Base-by-base conservation (phyloP, 2,329 filamentous ascomycete genomes). In the Hymenoscyphus fructigenus region DNA sequence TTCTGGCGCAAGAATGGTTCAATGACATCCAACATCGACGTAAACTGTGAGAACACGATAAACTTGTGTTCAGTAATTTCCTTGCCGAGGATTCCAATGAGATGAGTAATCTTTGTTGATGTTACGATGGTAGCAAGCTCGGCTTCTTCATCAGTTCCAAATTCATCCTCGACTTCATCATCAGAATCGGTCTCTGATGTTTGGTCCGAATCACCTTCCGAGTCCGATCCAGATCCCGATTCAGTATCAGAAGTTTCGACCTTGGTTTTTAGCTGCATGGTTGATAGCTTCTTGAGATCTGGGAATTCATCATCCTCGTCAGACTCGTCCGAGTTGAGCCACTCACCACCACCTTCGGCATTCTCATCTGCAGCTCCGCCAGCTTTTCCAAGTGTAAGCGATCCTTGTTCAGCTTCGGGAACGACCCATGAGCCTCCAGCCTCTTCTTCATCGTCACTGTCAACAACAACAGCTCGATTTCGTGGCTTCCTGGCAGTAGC, bases 41-140 rank as follows among this genome's bases (percentile, higher is more conserved):
- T 99, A 79, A 99, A 99, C 73, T 98, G 92, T 1, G 93, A 97
- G 79, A 99, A 99, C 68, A 99, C 93, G 73, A 99, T 99, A 75
- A 97, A 96, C 76, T 99, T 99, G 83, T 97, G 92, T 66, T 92
- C 83, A 1, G 84, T 81, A 0, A 88, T 88, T 77, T 99, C 95
- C 56, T 86, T 86, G 68, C 88, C 85, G 9, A 99, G 85, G 60
- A 99, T 91, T 66, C 87, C 83, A 74, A 96, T 85, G 23, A 98
- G 84, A 71, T 95, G 88, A 56, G 90, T 88, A 73, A 99, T 96
- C 80, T 99, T 99, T 72, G 95, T 94, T 0, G 95, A 99, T 1
- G 88, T 84, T 29, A 86, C 80, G 38, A 90, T 82, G 32, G 81
- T 79, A 28, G 82, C 80, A 32, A 81, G 80, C 61, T 81, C 78